These are phyloP conservation scores for Limtongia smithiae DNA, from an alignment of 805 yeast genomes.

Conservation along the genomic window DNA sequence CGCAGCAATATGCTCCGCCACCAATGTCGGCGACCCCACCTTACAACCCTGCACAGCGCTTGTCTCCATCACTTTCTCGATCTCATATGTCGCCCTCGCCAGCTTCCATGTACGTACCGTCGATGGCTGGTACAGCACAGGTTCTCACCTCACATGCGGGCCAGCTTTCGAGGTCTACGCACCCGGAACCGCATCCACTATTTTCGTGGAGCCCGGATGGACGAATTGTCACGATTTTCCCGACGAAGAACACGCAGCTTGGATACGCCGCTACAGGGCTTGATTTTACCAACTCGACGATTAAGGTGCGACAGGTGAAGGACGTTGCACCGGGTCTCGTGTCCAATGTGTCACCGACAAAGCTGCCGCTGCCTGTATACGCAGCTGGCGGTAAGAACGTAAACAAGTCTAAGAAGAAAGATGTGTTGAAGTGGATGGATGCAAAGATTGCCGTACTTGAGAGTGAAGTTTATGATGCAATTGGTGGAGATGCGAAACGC, in stretches of 20 bases:
- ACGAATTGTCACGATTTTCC: conserved; percentile 46
- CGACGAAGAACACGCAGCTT: conserved; percentile 33
- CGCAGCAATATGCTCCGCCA: background rate
- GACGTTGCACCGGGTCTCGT: conserved; percentile 31
- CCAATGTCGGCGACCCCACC: background rate
- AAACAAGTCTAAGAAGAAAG: conserved; percentile 58
- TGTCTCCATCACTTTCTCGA: background rate
- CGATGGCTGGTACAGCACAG: too few species aligned
- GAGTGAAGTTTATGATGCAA: conserved; percentile 25
- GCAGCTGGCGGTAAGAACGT: conserved; percentile 40
- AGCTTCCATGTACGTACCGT: background rate
- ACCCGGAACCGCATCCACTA: conserved; percentile 45
- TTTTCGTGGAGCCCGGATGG: conserved; percentile 59
- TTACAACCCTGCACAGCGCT: background rate
- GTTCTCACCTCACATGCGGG: too few species aligned
- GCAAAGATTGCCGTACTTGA: conserved; percentile 36
- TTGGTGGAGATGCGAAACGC: conserved; percentile 31
- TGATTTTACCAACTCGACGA: conserved; percentile 34
- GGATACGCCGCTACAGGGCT: conserved; percentile 37
- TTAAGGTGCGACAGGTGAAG: conserved; percentile 33
- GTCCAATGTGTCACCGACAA: conserved; percentile 36
- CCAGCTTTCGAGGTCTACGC: conserved; percentile 1
- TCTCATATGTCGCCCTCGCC: background rate
- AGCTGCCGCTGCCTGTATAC: conserved; percentile 67
- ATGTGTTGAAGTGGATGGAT: conserved; percentile 65